phyloP scores from a whole-genome alignment of 2,329 filamentous ascomycete species.

The Elsinoe batatas region DNA sequence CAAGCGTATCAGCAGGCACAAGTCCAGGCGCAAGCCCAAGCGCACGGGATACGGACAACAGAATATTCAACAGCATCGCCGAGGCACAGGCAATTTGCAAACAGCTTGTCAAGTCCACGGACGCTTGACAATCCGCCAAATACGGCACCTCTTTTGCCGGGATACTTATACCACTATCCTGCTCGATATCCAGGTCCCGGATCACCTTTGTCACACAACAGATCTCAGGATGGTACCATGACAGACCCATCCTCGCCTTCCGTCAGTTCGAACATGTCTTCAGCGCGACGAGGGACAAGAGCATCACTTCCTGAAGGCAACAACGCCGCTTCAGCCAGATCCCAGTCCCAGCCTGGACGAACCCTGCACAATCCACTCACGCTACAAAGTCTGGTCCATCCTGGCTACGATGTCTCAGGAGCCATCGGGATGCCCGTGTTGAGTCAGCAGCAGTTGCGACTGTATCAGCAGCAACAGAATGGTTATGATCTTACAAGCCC shows the following conservation, averaged over 20 bases:
- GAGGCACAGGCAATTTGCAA: constrained; percentile 24
- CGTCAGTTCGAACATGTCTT: constrained; percentile 33
- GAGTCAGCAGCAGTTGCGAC: constrained; percentile 21
- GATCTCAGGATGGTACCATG: constrained; percentile 34
- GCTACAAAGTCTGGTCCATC: constrained; percentile 28
- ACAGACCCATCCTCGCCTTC: constrained; percentile 43
- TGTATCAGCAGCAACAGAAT: constrained; percentile 20
- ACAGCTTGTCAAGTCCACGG: constrained; percentile 24
- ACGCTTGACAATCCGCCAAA: constrained; percentile 25
- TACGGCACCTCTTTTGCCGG: constrained; percentile 30
- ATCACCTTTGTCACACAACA: constrained; percentile 29
- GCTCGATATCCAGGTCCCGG: constrained; percentile 30
- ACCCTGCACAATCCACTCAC: constrained; percentile 31
- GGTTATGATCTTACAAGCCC: constrained; percentile 11
- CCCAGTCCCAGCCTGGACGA: constrained; percentile 42
- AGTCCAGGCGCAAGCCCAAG: constrained; percentile 25
- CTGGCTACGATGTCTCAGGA: constrained; percentile 32
- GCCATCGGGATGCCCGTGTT: constrained; percentile 25
- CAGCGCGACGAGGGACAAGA: constrained; percentile 33
- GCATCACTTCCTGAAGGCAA: constrained; percentile 35
- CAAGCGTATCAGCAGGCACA: constrained; percentile 22
- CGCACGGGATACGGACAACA: constrained; percentile 23
- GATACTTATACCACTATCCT: constrained; percentile 38
- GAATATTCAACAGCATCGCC: constrained; percentile 31
- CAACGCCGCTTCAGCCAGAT: constrained; percentile 32